Evolutionary conservation across 345 rosid species (phyloP).

Genomic region (Iberis pinnata): DNA sequence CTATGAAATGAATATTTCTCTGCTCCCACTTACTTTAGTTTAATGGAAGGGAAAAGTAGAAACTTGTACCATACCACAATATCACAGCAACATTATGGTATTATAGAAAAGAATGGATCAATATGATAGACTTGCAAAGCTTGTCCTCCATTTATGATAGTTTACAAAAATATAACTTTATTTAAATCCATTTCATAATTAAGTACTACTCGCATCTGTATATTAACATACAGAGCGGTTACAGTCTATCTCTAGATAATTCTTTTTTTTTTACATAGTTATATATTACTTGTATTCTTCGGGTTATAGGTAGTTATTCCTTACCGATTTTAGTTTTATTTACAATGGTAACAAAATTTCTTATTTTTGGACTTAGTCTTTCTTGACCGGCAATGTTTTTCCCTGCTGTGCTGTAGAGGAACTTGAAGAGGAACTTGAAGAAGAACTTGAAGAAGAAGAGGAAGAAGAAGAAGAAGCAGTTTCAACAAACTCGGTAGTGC

Average conservation of each 20-base stretch:
- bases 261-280: slow-evolving; percentile 15
- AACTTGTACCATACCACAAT: too few species aligned
- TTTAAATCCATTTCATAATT: slow-evolving; percentile 13
- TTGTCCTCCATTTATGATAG: too few species aligned
- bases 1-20: too few species aligned
- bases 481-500: slow-evolving; percentile 24
- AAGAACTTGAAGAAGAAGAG: not conserved
- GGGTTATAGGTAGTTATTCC: slow-evolving; percentile 2
- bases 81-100: too few species aligned
- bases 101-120: too few species aligned
- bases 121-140: too few species aligned
- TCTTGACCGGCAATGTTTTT: not conserved
- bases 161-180: too few species aligned
- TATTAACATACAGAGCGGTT: slow-evolving; percentile 18
- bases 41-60: too few species aligned
- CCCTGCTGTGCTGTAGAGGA: not conserved
- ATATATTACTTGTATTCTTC: slow-evolving; percentile 14
- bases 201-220: slow-evolving; percentile 26
- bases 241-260: slow-evolving; percentile 19
- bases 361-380: not conserved
- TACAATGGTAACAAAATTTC: not conserved
- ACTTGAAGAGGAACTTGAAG: slow-evolving; percentile 1
- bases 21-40: too few species aligned
- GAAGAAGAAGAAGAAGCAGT: slow-evolving; percentile 15
- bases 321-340: slow-evolving; percentile 25